Conservation (phyloP, 805 yeast genomes). For the Teunomyces barrocoloradensis region DNA sequence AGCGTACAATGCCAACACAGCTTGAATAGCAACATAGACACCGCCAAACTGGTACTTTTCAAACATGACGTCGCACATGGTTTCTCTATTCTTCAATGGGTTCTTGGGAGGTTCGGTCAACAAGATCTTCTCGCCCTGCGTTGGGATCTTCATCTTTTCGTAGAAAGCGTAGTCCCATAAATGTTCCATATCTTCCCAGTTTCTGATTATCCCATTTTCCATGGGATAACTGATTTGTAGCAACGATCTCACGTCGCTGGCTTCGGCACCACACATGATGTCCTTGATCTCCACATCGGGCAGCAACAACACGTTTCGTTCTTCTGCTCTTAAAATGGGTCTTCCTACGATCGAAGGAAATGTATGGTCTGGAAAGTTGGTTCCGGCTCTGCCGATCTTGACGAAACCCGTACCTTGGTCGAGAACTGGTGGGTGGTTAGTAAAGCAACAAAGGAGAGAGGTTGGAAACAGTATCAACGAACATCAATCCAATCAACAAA, state of each 20-base stretch:
- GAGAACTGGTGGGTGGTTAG: constrained; percentile 53
- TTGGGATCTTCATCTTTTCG: constrained; percentile 80
- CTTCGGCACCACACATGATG: constrained; percentile 97
- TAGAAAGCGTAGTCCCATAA: constrained; percentile 97
- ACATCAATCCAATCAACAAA: background rate
- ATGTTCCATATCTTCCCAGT: constrained; percentile 99
- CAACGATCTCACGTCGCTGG: constrained; percentile 83
- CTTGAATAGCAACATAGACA: constrained; percentile 94
- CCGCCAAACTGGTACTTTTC: constrained; percentile 90
- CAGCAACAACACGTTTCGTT: constrained; percentile 54
- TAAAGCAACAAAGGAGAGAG: constrained; percentile 8
- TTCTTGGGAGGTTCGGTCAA: constrained; percentile 98
- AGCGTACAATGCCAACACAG: constrained; percentile 95
- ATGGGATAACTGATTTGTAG: constrained; percentile 94
- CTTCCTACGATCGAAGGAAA: constrained; percentile 98
- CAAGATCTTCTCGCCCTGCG: constrained; percentile 73
- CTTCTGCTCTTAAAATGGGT: constrained; percentile 96
- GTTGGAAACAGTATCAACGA: background rate
- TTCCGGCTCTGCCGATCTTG: constrained; percentile 94
- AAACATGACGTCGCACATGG: constrained; percentile 90
- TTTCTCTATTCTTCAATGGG: constrained; percentile 84
- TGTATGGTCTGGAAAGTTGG: constrained; percentile 94
- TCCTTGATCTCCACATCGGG: constrained; percentile 81
- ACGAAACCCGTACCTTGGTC: constrained; percentile 99
- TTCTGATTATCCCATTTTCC: constrained; percentile 96